phyloP scores from a whole-genome alignment of 495 filamentous ascomycete genomes.

The Letharia lupina region DNA sequence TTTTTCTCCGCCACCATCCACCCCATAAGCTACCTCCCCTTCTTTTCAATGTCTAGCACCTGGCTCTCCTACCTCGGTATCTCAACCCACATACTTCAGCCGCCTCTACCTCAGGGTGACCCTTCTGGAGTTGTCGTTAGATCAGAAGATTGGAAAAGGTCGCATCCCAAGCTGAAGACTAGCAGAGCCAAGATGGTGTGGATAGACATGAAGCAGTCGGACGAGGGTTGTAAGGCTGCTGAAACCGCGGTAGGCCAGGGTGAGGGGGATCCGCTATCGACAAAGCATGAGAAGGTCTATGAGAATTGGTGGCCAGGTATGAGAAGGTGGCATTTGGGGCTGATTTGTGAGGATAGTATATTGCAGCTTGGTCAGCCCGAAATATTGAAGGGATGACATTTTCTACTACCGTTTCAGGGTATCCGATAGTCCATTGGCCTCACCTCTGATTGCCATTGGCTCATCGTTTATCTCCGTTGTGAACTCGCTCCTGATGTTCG shows the following conservation, averaged over 20 bases:
- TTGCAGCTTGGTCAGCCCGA: slow-evolving; percentile 31
- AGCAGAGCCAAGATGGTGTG: slow-evolving; percentile 28
- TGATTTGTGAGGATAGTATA: slow-evolving; percentile 37
- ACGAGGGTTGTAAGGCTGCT: slow-evolving; percentile 17
- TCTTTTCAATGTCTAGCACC: slow-evolving; percentile 35
- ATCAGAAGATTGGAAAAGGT: slow-evolving; percentile 31
- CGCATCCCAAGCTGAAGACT: slow-evolving; percentile 24
- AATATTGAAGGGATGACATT: background rate
- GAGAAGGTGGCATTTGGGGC: slow-evolving; percentile 36
- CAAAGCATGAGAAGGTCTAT: slow-evolving; percentile 20
- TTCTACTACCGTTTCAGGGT: too few species aligned
- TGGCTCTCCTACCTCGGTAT: slow-evolving; percentile 31
- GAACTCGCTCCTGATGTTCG: background rate
- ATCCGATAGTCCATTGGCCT: background rate
- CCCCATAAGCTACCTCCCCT: slow-evolving; percentile 34
- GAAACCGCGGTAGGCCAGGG: slow-evolving; percentile 18
- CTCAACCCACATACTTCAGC: slow-evolving; percentile 34
- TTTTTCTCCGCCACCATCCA: slow-evolving; percentile 40
- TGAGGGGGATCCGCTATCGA: slow-evolving; percentile 14
- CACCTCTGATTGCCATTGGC: background rate
- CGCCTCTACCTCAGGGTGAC: slow-evolving; percentile 36
- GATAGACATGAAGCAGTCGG: slow-evolving; percentile 34
- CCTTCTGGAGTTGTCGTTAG: slow-evolving; percentile 29
- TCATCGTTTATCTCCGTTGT: background rate
- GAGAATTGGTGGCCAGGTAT: slow-evolving; percentile 42